A percentile compares a stretch with the other conserved stretches of the same genome.
Evolutionary conservation across 1,284 basidiomycete genomes (phyloP).

Genomic region (Leccinum subfulvum): DNA sequence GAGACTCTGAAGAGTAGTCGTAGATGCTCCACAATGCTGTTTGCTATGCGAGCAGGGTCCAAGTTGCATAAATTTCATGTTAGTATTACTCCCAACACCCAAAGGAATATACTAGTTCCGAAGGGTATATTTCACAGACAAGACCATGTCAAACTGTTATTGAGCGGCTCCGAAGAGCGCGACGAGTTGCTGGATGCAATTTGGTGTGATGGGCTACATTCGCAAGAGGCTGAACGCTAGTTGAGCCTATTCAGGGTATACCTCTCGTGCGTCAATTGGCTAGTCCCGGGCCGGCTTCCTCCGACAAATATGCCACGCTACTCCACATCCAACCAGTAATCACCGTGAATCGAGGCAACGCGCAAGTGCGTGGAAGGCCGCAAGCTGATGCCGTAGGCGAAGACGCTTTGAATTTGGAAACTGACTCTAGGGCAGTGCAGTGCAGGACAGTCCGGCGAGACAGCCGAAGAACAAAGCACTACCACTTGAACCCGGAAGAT

Average conservation of each 20-base stretch:
- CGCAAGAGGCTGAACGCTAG: neutral
- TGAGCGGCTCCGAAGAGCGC: neutral
- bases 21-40: neutral
- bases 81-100: neutral
- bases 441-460: neutral
- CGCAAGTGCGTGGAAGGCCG: neutral
- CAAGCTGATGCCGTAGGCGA: neutral
- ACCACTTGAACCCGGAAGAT: conserved; percentile 13
- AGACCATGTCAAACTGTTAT: neutral
- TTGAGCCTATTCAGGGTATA: neutral
- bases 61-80: neutral
- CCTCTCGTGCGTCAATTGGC: neutral
- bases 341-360: conserved; percentile 14
- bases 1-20: neutral
- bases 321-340: conserved; percentile 17
- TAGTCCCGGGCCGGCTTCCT: neutral
- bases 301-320: neutral
- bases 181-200: neutral
- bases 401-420: neutral
- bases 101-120: neutral
- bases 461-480: conserved; percentile 11
- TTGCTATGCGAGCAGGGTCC: neutral
- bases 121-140: neutral
- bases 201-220: neutral
- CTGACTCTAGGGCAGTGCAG: neutral